These are phyloP conservation scores for Sedum album DNA, from an alignment of 164 flowering plant genomes.

Conservation along the genomic window DNA sequence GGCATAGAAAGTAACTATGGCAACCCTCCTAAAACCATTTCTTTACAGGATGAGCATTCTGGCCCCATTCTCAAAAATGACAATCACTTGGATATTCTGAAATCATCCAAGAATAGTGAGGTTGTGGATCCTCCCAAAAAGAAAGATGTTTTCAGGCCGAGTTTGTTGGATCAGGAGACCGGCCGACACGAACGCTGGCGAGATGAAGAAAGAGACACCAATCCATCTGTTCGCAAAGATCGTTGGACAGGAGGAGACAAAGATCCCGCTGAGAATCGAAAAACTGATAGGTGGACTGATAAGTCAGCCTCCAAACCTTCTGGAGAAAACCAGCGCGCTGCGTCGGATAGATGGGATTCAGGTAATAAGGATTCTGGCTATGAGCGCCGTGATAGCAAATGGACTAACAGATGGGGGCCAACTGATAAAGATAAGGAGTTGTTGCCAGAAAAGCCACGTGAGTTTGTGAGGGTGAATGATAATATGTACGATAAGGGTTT, in stretches of 20 bases:
- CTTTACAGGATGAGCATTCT: constrained; percentile 37
- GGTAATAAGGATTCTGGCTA: constrained; percentile 46
- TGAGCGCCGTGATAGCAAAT: constrained; percentile 88
- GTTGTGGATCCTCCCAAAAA: constrained; percentile 47
- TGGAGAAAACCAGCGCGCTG: constrained; percentile 65
- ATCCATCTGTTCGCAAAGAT: constrained; percentile 58
- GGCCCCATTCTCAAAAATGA: not conserved
- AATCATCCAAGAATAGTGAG: constrained; percentile 40
- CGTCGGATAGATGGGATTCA: constrained; percentile 64
- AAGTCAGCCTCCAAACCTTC: constrained; percentile 36
- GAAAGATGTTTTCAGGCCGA: constrained; percentile 74
- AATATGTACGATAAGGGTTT: constrained; percentile 46
- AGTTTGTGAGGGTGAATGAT: constrained; percentile 54
- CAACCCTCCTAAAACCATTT: not conserved
- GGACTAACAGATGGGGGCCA: constrained; percentile 98
- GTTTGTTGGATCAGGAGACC: constrained; percentile 55
- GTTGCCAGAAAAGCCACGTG: constrained; percentile 52
- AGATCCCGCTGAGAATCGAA: constrained; percentile 53
- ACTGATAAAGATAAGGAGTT: constrained; percentile 64
- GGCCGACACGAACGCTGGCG: constrained; percentile 89
- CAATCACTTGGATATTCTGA: constrained; percentile 30
- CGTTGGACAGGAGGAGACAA: constrained; percentile 80
- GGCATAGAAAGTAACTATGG: not conserved
- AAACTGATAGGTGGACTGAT: constrained; percentile 59
- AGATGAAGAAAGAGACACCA: constrained; percentile 94